phyloP scores from a whole-genome alignment of 495 filamentous ascomycete genomes.

The Penicillium roqueforti region DNA sequence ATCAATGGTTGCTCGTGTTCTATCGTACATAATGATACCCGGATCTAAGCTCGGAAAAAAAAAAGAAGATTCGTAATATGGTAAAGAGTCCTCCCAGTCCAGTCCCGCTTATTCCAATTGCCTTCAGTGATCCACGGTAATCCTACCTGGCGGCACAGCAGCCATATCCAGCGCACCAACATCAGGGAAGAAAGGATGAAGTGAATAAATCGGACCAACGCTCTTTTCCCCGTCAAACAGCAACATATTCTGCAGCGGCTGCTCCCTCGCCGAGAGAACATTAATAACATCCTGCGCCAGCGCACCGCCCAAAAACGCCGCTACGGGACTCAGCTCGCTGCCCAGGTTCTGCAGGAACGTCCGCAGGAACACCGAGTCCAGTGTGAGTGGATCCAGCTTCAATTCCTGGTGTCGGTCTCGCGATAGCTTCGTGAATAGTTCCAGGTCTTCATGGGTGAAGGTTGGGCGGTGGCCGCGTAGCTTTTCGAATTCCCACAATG shows the following conservation, averaged over 20 bases:
- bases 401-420: slow-evolving; percentile 70
- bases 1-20: not conserved
- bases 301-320: slow-evolving; percentile 83
- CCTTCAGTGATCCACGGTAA: not conserved
- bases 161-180: slow-evolving; percentile 27
- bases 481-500: slow-evolving; percentile 73
- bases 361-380: slow-evolving; percentile 74
- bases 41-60: not conserved
- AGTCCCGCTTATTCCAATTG: not conserved
- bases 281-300: slow-evolving; percentile 97
- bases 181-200: slow-evolving; percentile 65
- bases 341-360: slow-evolving; percentile 77
- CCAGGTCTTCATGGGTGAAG: slow-evolving; percentile 54
- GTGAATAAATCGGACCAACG: slow-evolving; percentile 70
- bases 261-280: slow-evolving; percentile 81
- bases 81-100: not conserved
- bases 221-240: slow-evolving; percentile 83
- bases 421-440: slow-evolving; percentile 70
- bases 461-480: slow-evolving; percentile 52
- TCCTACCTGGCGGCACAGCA: slow-evolving; percentile 29
- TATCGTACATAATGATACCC: slow-evolving; percentile 1
- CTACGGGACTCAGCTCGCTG: slow-evolving; percentile 78
- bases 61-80: slow-evolving; percentile 4
- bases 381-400: slow-evolving; percentile 68
- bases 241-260: slow-evolving; percentile 92